These are phyloP conservation scores for Gloeophyllum trabeum DNA, from an alignment of 768 basidiomycete genomes.

Conservation along the genomic window DNA sequence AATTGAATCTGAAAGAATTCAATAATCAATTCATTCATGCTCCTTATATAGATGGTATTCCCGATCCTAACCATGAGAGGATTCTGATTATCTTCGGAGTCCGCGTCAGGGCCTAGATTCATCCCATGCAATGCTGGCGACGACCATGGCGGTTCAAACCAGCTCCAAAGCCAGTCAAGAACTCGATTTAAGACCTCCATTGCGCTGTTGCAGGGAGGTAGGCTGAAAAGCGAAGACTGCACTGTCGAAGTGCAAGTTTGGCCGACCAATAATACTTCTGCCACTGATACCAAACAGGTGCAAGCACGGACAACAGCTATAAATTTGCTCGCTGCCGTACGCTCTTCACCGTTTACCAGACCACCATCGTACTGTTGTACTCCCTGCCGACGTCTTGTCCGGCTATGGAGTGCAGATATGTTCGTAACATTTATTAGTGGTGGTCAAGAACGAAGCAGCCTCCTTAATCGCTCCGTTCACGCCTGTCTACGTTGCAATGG, in stretches of 20 bases:
- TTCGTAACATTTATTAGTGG: slow-evolving; percentile 23
- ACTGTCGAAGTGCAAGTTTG: too few species aligned
- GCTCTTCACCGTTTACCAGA: too few species aligned
- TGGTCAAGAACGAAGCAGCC: slow-evolving; percentile 48
- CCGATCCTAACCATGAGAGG: too few species aligned
- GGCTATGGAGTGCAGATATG: slow-evolving; percentile 31
- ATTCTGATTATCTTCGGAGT: too few species aligned
- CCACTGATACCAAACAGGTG: not conserved
- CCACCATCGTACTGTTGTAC: slow-evolving; percentile 25
- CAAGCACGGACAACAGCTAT: not conserved
- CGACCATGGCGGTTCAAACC: too few species aligned
- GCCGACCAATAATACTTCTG: too few species aligned
- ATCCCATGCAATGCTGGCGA: too few species aligned
- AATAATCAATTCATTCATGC: too few species aligned
- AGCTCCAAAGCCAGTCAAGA: slow-evolving; percentile 1
- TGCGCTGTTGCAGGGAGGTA: too few species aligned
- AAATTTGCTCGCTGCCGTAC: not conserved
- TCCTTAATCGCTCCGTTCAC: slow-evolving; percentile 81
- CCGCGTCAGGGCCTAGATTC: too few species aligned
- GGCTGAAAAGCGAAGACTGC: too few species aligned
- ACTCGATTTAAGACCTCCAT: not conserved
- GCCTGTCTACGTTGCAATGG: slow-evolving; percentile 51
- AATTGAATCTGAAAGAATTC: slow-evolving; percentile 86
- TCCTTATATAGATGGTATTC: too few species aligned
- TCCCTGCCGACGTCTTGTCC: slow-evolving; percentile 51